Conservation (phyloP, 768 basidiomycete genomes). For the Hemileccinum impolitum region DNA sequence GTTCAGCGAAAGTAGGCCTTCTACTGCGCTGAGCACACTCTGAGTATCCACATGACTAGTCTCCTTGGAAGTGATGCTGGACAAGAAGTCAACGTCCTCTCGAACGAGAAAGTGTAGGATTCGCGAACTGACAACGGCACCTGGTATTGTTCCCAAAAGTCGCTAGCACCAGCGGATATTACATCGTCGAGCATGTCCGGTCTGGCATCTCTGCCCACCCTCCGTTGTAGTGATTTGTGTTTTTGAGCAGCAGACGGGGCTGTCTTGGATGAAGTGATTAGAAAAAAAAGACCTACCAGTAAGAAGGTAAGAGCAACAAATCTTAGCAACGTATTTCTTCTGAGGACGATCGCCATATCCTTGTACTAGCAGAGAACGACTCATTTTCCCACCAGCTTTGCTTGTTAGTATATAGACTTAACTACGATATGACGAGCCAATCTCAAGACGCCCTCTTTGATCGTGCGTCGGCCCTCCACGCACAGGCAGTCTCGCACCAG, state of each 20-base stretch:
- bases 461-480: no score
- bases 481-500: no score
- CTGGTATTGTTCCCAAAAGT: conserved; percentile 94
- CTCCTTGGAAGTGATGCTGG: conserved; percentile 74
- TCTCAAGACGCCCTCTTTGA: no score
- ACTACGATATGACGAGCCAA: no score
- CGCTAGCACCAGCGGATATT: conserved; percentile 70
- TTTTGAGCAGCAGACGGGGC: conserved; percentile 54
- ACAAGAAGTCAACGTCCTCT: not conserved
- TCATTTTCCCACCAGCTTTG: no score
- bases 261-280: conserved; percentile 17
- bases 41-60: conserved; percentile 90
- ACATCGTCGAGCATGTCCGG: conserved; percentile 76
- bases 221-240: conserved; percentile 82
- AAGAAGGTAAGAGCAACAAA: conserved; percentile 20
- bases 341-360: conserved; percentile 31
- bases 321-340: conserved; percentile 27
- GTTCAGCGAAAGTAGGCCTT: conserved; percentile 91
- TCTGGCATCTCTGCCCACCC: conserved; percentile 83
- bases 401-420: no score
- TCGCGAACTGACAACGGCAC: conserved; percentile 73
- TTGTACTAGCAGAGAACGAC: no score
- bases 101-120: not conserved
- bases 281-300: conserved; percentile 18
- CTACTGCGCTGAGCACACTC: conserved; percentile 83